Percentiles rank a stretch among this genome's conserved stretches.
phyloP scores from a whole-genome alignment of 2,329 filamentous ascomycete genomes.

The Alternaria sp. region DNA sequence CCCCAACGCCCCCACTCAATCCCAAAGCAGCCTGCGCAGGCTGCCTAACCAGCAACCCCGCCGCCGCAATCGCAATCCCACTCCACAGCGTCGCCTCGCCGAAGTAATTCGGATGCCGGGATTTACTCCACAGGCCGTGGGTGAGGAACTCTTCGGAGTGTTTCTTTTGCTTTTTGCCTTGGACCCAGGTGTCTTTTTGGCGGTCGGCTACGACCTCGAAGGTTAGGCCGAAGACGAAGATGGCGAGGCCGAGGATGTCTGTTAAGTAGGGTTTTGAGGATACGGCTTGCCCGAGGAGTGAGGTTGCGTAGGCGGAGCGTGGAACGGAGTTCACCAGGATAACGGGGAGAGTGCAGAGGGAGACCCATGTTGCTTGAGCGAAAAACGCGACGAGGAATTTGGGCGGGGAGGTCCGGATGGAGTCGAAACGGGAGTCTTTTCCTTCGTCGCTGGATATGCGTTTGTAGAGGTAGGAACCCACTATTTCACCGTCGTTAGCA shows the following conservation, averaged over 20 bases:
- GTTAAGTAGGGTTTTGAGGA: constrained; percentile 51
- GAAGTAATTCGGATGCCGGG: constrained; percentile 73
- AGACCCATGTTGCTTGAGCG: constrained; percentile 71
- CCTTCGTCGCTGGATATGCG: constrained; percentile 64
- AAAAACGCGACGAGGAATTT: constrained; percentile 63
- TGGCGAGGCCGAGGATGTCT: constrained; percentile 63
- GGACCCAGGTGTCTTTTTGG: constrained; percentile 68
- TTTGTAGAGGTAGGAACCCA: constrained; percentile 69
- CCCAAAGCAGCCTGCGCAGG: constrained; percentile 65
- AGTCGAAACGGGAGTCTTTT: constrained; percentile 65
- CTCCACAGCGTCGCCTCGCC: constrained; percentile 74
- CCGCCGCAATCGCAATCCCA: constrained; percentile 66
- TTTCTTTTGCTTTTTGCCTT: constrained; percentile 67
- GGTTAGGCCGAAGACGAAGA: constrained; percentile 65
- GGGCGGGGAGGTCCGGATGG: constrained; percentile 58
- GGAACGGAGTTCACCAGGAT: constrained; percentile 69
- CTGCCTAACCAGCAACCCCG: constrained; percentile 61
- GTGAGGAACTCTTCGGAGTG: constrained; percentile 73
- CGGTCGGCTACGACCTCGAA: constrained; percentile 68
- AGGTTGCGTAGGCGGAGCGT: constrained; percentile 52
- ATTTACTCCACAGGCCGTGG: constrained; percentile 65
- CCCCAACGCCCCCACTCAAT: constrained; percentile 52
- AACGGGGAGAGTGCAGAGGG: constrained; percentile 69
- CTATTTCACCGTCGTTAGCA: constrained; percentile 42
- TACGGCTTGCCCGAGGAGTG: constrained; percentile 56